These are phyloP conservation scores for Candida sanyaensis DNA, from an alignment of 1,139 yeast species.

Conservation along the genomic window DNA sequence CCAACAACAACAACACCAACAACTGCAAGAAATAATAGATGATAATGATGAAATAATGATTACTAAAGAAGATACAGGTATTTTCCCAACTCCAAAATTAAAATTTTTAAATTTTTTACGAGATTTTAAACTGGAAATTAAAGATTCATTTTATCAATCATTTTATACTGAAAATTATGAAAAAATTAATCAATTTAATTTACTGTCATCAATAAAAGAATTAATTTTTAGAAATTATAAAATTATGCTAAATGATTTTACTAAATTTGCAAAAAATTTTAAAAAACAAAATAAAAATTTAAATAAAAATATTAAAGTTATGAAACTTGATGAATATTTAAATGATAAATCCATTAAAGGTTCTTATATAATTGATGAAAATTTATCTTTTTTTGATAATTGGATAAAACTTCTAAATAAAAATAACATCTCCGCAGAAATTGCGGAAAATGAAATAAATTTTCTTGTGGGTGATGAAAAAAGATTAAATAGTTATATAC, in stretches of 20 bases:
- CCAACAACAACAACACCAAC: constrained; percentile 3
- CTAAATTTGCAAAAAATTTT: constrained; percentile 24
- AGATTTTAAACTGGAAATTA: constrained; percentile 30
- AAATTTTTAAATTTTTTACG: constrained; percentile 29
- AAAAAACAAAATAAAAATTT: constrained; percentile 22
- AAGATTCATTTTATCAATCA: constrained; percentile 27
- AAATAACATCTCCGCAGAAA: constrained; percentile 19
- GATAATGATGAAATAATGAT: not conserved
- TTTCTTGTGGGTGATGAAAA: constrained; percentile 48
- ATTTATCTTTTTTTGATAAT: constrained; percentile 21
- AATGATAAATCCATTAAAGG: not conserved
- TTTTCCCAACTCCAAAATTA: constrained; percentile 30
- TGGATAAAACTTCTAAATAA: constrained; percentile 33
- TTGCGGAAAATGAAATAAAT: constrained; percentile 34
- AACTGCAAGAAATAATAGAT: not conserved
- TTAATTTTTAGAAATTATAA: constrained; percentile 24
- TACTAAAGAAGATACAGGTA: constrained; percentile 1
- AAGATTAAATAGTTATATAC: constrained; percentile 31
- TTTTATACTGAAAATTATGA: constrained; percentile 23
- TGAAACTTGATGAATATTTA: constrained; percentile 22
- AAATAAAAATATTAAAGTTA: constrained; percentile 24
- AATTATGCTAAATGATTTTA: constrained; percentile 26
- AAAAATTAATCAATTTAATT: constrained; percentile 17
- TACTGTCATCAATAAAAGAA: constrained; percentile 22
- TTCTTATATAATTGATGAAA: constrained; percentile 1